Base-by-base conservation (phyloP, 169 alveolate genomes). In the Cryptosporidium sp. region DNA sequence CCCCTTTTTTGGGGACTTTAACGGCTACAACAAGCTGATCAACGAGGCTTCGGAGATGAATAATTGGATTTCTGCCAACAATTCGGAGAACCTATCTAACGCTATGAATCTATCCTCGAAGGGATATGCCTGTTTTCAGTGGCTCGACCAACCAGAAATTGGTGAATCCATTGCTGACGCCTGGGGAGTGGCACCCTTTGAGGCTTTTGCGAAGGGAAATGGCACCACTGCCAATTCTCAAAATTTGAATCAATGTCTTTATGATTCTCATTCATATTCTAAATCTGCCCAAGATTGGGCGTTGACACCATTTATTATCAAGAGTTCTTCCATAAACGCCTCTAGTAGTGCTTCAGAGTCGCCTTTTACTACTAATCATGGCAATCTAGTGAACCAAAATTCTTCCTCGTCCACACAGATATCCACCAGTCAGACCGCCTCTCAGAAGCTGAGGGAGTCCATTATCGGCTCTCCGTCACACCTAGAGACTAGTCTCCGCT, bases 111-210 rank as follows among this genome's bases (percentile, higher is more conserved):
- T 9, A 55, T 21, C 6, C 67, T 26, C 67, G 3, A 37, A 33
- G 51, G 71, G 8, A 9, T 35, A 21, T 3, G 48, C 29, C 35
- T 65, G 33, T 5, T 35, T 65, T 29, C 71, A 37, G 52, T 65
- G 71, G 71, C 71, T 37, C 51, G 71, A 33, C 33, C 71, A 33
- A 23, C 71, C 71, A 29, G 71, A 37, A 33, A n/a, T 31, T 31
- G 71, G 71, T 2, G 71, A 65, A 29, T 35, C 23, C 21, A 37
- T 31, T 12, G 23, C 43, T 18, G 71, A 65, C 14, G 18, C 71
- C 29, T 65, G 71, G 71, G 50, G 71, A 31, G 50, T 14, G 23
- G 71, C 21, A 18, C 50, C 50, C 21, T 37, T 65, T n/a, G 71
- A 37, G 51, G 45, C 71, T 0, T 35, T 65, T 65, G 14, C 23